phyloP scores from a whole-genome alignment of 352 stramenopile genomes.

The Globisporangium camurandrum region DNA sequence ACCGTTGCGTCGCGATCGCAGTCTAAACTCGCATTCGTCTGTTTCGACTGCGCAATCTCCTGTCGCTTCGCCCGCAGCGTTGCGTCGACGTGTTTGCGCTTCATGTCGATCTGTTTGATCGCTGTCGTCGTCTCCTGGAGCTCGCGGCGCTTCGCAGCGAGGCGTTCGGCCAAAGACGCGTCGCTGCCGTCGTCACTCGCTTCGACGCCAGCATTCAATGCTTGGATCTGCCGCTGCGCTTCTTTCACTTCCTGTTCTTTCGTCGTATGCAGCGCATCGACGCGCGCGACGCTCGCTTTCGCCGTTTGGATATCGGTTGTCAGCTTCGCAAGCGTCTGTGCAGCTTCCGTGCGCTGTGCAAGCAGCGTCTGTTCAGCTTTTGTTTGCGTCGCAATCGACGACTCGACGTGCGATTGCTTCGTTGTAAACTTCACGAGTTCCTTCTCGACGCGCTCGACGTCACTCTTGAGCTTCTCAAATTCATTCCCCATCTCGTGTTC shows the following conservation, averaged over 20 bases:
- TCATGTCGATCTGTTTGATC: slow-evolving; percentile 90
- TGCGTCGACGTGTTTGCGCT: slow-evolving; percentile 90
- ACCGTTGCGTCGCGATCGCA: slow-evolving; percentile 59
- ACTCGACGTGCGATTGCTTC: slow-evolving; percentile 69
- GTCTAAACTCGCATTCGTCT: slow-evolving; percentile 69
- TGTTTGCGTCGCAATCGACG: slow-evolving; percentile 59
- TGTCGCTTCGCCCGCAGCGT: slow-evolving; percentile 69
- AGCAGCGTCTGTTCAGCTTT: slow-evolving; percentile 52
- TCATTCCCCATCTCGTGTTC: slow-evolving; percentile 85
- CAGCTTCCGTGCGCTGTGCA: slow-evolving; percentile 69
- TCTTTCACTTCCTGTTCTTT: slow-evolving; percentile 65
- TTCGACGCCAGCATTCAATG: slow-evolving; percentile 80
- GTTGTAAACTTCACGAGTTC: slow-evolving; percentile 81
- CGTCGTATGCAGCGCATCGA: slow-evolving; percentile 33
- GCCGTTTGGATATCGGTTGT: slow-evolving; percentile 77
- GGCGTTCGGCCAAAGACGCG: slow-evolving; percentile 65
- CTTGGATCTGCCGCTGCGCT: slow-evolving; percentile 80
- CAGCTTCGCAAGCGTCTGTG: slow-evolving; percentile 71
- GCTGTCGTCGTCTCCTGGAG: slow-evolving; percentile 71
- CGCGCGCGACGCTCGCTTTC: slow-evolving; percentile 49
- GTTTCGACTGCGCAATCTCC: slow-evolving; percentile 62
- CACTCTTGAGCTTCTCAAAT: slow-evolving; percentile 75
- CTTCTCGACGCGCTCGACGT: slow-evolving; percentile 73
- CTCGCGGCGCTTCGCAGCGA: slow-evolving; percentile 73
- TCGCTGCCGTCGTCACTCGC: slow-evolving; percentile 66